Percentiles rank a stretch among this genome's conserved stretches.
Evolutionary conservation across 495 filamentous ascomycete genomes (phyloP).

Genomic region (Lasiosphaeris hirsuta): DNA sequence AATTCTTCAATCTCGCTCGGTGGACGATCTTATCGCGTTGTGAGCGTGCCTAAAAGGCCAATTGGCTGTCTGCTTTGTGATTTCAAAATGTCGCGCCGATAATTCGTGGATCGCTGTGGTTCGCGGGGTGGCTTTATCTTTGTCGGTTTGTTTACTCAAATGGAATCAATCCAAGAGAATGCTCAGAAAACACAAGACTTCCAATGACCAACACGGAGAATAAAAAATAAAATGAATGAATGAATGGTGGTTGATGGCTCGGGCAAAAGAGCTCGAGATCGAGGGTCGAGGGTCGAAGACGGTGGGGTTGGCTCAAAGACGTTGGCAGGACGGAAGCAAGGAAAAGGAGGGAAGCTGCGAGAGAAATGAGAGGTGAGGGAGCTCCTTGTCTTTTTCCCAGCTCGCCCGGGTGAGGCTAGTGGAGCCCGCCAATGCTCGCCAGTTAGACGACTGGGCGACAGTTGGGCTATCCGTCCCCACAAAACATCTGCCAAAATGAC

Average conservation of each 20-base stretch:
- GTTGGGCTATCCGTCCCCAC: no score
- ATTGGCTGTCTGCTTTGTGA: conserved; percentile 7
- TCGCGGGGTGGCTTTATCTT: not conserved
- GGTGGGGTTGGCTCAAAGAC: not conserved
- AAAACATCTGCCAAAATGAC: no score
- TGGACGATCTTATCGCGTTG: not conserved
- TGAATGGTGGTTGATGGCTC: not conserved
- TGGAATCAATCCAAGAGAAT: not conserved
- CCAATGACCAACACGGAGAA: no score
- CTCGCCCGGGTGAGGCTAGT: not conserved
- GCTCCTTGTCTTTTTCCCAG: not conserved
- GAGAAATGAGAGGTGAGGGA: not conserved
- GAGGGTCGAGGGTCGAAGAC: not conserved
- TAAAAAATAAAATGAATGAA: not conserved
- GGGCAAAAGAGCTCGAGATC: not conserved
- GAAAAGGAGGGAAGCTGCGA: not conserved
- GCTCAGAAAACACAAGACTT: no score
- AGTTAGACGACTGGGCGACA: not conserved
- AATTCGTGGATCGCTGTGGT: conserved; percentile 10
- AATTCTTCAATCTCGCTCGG: conserved; percentile 6
- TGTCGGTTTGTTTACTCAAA: not conserved
- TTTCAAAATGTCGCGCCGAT: conserved; percentile 11
- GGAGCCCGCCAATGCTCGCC: not conserved
- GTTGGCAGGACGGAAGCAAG: not conserved
- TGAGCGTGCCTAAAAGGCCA: not conserved